Conservation (phyloP, 1,284 basidiomycete species). For the Quambalaria eucalypti region DNA sequence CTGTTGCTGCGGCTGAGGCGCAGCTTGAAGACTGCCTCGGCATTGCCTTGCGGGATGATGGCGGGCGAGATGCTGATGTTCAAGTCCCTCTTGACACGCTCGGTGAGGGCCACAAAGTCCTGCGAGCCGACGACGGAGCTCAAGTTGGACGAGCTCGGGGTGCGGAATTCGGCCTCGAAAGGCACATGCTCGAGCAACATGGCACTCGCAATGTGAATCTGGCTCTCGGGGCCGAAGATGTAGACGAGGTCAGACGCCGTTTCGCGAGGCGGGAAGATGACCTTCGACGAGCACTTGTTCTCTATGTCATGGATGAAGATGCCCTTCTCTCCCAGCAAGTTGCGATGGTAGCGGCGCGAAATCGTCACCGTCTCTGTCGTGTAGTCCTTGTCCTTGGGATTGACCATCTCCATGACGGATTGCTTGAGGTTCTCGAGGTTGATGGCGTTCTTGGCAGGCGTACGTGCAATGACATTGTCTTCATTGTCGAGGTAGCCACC, state of each 20-base stretch:
- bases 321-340: slow-evolving; percentile 85
- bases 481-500: slow-evolving; percentile 96
- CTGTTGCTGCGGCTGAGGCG: slow-evolving; percentile 70
- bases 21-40: slow-evolving; percentile 80
- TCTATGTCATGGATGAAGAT: slow-evolving; percentile 97
- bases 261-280: slow-evolving; percentile 93
- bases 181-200: slow-evolving; percentile 93
- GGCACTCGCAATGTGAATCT: slow-evolving; percentile 88
- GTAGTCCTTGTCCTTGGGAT: slow-evolving; percentile 96
- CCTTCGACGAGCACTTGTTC: slow-evolving; percentile 83
- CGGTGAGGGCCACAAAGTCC: slow-evolving; percentile 73
- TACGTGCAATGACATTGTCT: slow-evolving; percentile 94
- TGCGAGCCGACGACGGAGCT: slow-evolving; percentile 63
- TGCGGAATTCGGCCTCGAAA: slow-evolving; percentile 88
- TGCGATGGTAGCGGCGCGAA: slow-evolving; percentile 87
- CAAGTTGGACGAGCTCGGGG: slow-evolving; percentile 69
- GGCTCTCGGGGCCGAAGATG: slow-evolving; percentile 91
- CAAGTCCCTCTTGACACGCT: slow-evolving; percentile 83
- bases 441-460: slow-evolving; percentile 92
- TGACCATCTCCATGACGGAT: slow-evolving; percentile 93
- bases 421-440: slow-evolving; percentile 92
- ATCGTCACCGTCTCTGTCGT: slow-evolving; percentile 85
- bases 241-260: slow-evolving; percentile 79
- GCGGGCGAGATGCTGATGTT: slow-evolving; percentile 76
- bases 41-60: slow-evolving; percentile 49